Conservation (phyloP, 306 rosid genomes). For the Fragaria ananassa region DNA sequence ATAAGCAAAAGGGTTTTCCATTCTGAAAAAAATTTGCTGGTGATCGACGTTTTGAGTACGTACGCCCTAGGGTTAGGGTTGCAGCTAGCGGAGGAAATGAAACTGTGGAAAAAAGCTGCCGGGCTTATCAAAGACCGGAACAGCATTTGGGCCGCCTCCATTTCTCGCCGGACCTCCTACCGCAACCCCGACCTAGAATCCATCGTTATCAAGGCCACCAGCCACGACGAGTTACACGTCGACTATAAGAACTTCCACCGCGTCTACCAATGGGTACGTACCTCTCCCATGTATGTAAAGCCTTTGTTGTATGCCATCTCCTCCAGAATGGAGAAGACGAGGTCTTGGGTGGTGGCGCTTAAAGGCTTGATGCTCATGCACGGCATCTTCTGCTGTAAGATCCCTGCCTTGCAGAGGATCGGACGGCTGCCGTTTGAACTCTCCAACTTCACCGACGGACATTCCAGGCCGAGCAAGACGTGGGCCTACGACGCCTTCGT, state of each 20-base stretch:
- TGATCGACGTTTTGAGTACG: background rate
- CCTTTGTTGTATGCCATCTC: constrained; percentile 53
- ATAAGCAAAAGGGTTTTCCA: background rate
- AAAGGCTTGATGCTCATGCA: constrained; percentile 91
- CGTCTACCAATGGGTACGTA: constrained; percentile 60
- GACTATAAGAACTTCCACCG: constrained; percentile 63
- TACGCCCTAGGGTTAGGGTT: background rate
- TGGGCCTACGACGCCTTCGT: constrained; percentile 48
- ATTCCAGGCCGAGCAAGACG: constrained; percentile 19
- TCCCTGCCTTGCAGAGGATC: constrained; percentile 40
- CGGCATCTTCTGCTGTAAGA: constrained; percentile 54
- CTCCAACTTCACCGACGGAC: constrained; percentile 46
- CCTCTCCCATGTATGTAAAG: constrained; percentile 56
- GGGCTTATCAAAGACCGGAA: constrained; percentile 71
- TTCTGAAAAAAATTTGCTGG: background rate
- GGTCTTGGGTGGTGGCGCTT: constrained; percentile 67
- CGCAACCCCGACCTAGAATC: constrained; percentile 65
- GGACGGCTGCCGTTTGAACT: constrained; percentile 76
- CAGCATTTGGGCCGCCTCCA: constrained; percentile 59
- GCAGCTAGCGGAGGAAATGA: constrained; percentile 40
- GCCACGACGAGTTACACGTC: constrained; percentile 56
- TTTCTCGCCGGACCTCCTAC: constrained; percentile 36
- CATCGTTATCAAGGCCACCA: constrained; percentile 67
- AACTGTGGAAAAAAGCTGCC: constrained; percentile 52
- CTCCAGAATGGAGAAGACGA: constrained; percentile 58